Evolutionary conservation across 176 grass and related monocot species (phyloP).

Genomic region (Ensete ventricosum): DNA sequence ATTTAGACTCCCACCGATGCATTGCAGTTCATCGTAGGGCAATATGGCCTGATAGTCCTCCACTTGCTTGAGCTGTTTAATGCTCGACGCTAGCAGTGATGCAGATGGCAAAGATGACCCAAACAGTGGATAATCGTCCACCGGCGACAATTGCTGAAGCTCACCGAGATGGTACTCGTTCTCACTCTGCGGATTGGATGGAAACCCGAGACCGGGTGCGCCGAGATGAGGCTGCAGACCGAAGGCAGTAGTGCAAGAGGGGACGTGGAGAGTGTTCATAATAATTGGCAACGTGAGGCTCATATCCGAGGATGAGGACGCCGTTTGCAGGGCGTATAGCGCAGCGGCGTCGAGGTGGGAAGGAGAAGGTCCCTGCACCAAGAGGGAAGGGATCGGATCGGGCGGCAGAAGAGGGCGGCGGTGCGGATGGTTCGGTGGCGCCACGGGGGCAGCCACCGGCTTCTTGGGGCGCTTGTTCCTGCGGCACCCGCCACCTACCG

Average conservation of each 20-base stretch:
- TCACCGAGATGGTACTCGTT: background rate
- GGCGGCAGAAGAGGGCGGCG: background rate
- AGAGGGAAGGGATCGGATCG: background rate
- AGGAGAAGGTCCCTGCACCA: background rate
- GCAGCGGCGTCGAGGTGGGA: background rate
- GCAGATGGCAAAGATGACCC: slow-evolving; percentile 3
- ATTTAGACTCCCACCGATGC: background rate
- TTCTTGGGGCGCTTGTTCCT: slow-evolving; percentile 14
- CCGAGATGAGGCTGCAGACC: slow-evolving; percentile 14
- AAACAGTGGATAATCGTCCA: background rate
- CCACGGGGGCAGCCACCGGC: background rate
- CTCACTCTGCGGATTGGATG: background rate
- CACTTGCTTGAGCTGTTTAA: background rate
- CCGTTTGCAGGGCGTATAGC: background rate
- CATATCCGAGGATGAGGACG: background rate
- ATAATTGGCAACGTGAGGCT: background rate
- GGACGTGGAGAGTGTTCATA: background rate
- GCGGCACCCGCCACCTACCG: slow-evolving; percentile 12
- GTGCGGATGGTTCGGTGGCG: background rate
- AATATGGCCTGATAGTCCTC: background rate
- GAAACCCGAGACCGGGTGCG: background rate
- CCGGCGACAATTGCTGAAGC: background rate
- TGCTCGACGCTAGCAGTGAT: background rate
- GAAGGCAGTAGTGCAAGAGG: background rate
- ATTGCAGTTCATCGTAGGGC: background rate